Evolutionary conservation across 345 rosid genomes (phyloP).

Genomic region (Clausena lansium): DNA sequence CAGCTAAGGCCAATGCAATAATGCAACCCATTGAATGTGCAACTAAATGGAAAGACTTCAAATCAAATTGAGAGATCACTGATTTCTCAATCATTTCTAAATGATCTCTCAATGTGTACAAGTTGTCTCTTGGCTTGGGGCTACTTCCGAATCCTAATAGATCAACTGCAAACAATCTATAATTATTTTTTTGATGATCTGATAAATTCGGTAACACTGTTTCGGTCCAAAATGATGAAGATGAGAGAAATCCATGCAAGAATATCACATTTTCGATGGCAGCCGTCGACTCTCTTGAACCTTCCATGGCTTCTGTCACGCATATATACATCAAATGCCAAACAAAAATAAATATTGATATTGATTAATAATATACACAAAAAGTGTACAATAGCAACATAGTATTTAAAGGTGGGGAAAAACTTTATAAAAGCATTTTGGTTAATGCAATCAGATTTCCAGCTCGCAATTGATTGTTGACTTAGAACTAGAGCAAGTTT

Average conservation of each 20-base stretch:
- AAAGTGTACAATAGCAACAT: no score
- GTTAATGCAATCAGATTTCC: no score
- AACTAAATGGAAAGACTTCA: conserved; percentile 66
- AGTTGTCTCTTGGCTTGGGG: conserved; percentile 62
- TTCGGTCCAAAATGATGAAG: conserved; percentile 67
- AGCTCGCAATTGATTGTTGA: no score
- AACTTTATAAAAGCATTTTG: no score
- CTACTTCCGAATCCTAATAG: conserved; percentile 79
- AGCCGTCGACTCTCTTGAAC: conserved; percentile 14
- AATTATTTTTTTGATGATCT: conserved; percentile 22
- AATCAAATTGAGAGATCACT: conserved; percentile 37
- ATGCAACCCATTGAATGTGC: conserved; percentile 87
- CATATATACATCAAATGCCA: neutral
- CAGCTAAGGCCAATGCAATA: conserved; percentile 62
- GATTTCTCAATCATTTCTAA: conserved; percentile 60
- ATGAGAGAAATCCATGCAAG: conserved; percentile 65
- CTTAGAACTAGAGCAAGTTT: no score
- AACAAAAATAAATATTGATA: neutral
- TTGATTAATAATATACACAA: no score
- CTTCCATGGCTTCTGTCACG: neutral
- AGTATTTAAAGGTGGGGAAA: no score
- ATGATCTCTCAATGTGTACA: conserved; percentile 58
- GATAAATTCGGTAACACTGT: conserved; percentile 53
- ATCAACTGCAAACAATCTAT: conserved; percentile 57
- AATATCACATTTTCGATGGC: conserved; percentile 52